Evolutionary conservation across 768 basidiomycete genomes (phyloP).

Genomic region (Kwoniella botswanensis): DNA sequence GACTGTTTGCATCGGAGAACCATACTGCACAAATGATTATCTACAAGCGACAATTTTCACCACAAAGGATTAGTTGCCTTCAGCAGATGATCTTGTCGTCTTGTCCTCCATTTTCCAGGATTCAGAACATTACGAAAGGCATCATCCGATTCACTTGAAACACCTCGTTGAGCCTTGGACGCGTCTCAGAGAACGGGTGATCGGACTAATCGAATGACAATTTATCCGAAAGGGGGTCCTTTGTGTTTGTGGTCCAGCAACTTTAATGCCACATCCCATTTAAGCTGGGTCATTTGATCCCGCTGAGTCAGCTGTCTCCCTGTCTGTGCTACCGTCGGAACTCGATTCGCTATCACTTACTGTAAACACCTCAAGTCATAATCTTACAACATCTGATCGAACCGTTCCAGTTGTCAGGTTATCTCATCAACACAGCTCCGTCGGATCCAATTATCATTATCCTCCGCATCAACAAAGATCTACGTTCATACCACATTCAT

Average conservation of each 20-base stretch:
- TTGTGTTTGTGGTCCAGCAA: neutral
- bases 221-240: neutral
- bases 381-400: neutral
- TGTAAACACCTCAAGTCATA: neutral
- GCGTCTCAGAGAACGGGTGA: neutral
- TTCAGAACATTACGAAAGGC: neutral
- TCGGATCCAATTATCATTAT: neutral
- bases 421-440: neutral
- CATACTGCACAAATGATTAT: too few species aligned
- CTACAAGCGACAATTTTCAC: neutral
- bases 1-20: too few species aligned
- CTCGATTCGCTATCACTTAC: neutral
- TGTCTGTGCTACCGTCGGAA: constrained; percentile 21
- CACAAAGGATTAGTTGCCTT: neutral
- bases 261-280: neutral
- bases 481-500: neutral
- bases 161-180: neutral
- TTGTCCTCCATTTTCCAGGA: neutral
- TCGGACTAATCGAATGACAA: neutral
- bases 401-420: neutral
- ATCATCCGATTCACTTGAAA: neutral
- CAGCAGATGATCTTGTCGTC: neutral
- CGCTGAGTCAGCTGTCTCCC: neutral
- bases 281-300: neutral
- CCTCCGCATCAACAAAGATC: neutral